phyloP scores from a whole-genome alignment of 1,284 basidiomycete species.

The Pascua guehoae region DNA sequence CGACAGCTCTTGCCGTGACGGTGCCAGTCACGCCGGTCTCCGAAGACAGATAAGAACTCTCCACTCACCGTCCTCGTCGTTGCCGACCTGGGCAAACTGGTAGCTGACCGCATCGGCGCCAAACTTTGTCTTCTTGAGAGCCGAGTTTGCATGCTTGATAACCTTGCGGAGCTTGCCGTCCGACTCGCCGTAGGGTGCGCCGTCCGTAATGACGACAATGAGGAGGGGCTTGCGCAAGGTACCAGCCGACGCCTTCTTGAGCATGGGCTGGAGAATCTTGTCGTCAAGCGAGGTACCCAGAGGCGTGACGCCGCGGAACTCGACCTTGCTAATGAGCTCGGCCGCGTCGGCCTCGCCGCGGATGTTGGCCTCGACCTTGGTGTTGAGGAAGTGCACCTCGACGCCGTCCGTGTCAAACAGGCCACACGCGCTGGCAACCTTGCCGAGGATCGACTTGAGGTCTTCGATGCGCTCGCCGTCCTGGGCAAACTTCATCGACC shows the following conservation, averaged over 20 bases:
- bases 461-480: slow-evolving; percentile 50
- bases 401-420: slow-evolving; percentile 54
- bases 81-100: slow-evolving; percentile 52
- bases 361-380: slow-evolving; percentile 50
- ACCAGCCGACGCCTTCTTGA: slow-evolving; percentile 46
- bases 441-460: slow-evolving; percentile 49
- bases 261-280: slow-evolving; percentile 52
- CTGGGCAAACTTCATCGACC: slow-evolving; percentile 50
- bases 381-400: slow-evolving; percentile 53
- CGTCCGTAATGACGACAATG: slow-evolving; percentile 50
- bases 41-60: no score
- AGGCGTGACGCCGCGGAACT: slow-evolving; percentile 50
- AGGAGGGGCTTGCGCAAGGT: slow-evolving; percentile 51
- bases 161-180: slow-evolving; percentile 47
- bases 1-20: no score
- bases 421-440: slow-evolving; percentile 49
- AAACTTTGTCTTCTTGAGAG: slow-evolving; percentile 46
- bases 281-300: slow-evolving; percentile 49
- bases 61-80: slow-evolving; percentile 22
- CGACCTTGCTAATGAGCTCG: slow-evolving; percentile 48
- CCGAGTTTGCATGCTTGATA: slow-evolving; percentile 44
- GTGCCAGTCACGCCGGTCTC: no score
- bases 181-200: slow-evolving; percentile 49
- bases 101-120: slow-evolving; percentile 52
- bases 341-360: slow-evolving; percentile 45